A percentile compares a stretch with the other conserved stretches of the same genome.
Conservation (phyloP, 2,329 filamentous ascomycete species). For the Phyllosticta capitalensis region DNA sequence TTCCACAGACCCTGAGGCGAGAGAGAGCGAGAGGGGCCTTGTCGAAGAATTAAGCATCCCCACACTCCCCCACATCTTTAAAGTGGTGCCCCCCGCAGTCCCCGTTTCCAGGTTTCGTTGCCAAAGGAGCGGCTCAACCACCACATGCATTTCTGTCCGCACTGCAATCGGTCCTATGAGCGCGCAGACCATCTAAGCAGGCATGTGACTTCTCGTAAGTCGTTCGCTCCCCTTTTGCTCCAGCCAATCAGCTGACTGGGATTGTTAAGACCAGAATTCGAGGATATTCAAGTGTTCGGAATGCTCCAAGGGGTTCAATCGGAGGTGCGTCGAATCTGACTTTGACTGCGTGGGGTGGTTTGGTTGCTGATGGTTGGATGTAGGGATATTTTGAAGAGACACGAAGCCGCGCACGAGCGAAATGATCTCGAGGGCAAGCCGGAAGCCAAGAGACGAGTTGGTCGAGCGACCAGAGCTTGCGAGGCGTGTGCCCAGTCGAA, state of each 20-base stretch:
- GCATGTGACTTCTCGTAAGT: constrained; percentile 22
- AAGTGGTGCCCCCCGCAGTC: constrained; percentile 2
- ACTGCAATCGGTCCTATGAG: constrained; percentile 21
- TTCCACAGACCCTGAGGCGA: background rate
- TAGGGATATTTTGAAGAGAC: constrained; percentile 21
- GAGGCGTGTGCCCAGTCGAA: constrained; percentile 23
- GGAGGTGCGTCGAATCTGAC: background rate
- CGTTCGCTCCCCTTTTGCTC: background rate
- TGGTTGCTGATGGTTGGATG: background rate
- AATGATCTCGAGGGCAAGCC: constrained; percentile 17
- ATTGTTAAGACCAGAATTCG: constrained; percentile 16
- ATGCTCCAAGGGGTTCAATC: constrained; percentile 23
- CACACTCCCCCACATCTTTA: constrained; percentile 5
- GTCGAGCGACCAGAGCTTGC: constrained; percentile 22
- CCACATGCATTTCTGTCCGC: constrained; percentile 16
- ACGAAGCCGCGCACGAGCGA: constrained; percentile 20
- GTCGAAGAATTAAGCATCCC: background rate
- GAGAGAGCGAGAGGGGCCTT: no score
- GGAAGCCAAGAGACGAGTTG: constrained; percentile 14
- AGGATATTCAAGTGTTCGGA: constrained; percentile 21
- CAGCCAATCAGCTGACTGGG: background rate
- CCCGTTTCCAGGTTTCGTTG: background rate
- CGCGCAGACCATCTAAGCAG: constrained; percentile 22
- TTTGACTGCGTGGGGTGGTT: background rate
- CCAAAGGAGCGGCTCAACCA: background rate